Base-by-base conservation (phyloP, 2,329 filamentous ascomycete genomes). In the Scolecobasidium constrictum region DNA sequence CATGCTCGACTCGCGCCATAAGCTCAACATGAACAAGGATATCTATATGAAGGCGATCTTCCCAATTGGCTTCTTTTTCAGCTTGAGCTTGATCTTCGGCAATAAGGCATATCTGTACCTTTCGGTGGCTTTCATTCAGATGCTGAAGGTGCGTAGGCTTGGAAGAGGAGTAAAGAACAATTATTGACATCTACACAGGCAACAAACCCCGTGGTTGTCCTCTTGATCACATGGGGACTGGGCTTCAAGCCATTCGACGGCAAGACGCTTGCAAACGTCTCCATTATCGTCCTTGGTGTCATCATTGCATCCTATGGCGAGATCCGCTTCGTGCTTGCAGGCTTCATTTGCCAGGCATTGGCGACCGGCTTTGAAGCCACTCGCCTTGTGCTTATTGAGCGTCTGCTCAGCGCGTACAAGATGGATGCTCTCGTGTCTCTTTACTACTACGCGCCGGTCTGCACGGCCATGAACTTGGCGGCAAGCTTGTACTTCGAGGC, bases 111-210 rank as follows among this genome's bases (percentile, higher is more conserved):
- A 96, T 61, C 77, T 95, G 43, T 94, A 95, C 66, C 77, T 96
- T 48, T 92, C 83, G 52, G 90, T 96, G 46, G 84, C 90, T 47
- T 96, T 96, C 65, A 96, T 96, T 57, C 90, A 96, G 73, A 96
- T 96, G 90, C 80, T 96, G 64, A 96, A 96, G 83, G 83, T 86
- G 53, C 28, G 60, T 52, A 13, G 26, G n/a, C 26, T n/a, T n/a
- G n/a, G n/a, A n/a, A n/a, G n/a, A n/a, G n/a, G n/a, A 31, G 26
- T 13, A 11, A 11, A 31, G 13, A 11, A 31, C 26, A 13, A 13
- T 11, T 31, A 11, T 31, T n/a, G n/a, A 13, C 13, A 15, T 21
- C 17, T 26, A 4, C 16, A 7, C 16, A 48, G 46, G 49, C 49
- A 13, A 50, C 45, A 19, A 50, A 45, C 6, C 49, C 49, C 12